These are phyloP conservation scores for Thelephora aurantiotincta DNA, from an alignment of 768 basidiomycete species.

Conservation along the genomic window DNA sequence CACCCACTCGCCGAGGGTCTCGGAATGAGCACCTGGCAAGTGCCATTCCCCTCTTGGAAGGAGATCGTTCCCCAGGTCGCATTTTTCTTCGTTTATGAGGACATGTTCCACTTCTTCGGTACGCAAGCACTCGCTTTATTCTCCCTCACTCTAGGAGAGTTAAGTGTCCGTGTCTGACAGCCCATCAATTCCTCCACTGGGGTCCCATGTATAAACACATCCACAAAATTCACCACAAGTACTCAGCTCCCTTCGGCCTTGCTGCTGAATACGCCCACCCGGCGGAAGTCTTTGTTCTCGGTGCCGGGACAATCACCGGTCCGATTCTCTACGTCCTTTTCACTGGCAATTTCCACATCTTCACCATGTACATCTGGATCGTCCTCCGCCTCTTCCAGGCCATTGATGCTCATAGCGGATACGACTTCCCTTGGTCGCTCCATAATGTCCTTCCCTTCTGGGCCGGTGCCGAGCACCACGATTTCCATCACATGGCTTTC, in stretches of 20 bases:
- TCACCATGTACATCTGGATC: constrained; percentile 92
- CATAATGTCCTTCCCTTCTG: constrained; percentile 89
- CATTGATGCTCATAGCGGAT: constrained; percentile 93
- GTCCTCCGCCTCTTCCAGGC: constrained; percentile 91
- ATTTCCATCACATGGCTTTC: constrained; percentile 97
- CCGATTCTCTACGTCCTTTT: constrained; percentile 79
- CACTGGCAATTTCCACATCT: constrained; percentile 69
- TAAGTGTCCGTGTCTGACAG: constrained; percentile 21
- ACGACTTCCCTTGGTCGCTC: constrained; percentile 98
- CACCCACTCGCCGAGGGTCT: constrained; percentile 79
- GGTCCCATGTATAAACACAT: constrained; percentile 80
- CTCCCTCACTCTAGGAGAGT: background rate
- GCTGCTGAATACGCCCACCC: constrained; percentile 98
- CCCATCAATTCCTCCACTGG: constrained; percentile 82
- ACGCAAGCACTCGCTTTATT: constrained; percentile 10
- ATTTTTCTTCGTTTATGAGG: constrained; percentile 92
- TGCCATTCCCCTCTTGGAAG: constrained; percentile 71
- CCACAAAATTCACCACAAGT: constrained; percentile 97
- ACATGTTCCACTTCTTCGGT: constrained; percentile 88
- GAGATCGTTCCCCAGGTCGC: constrained; percentile 65
- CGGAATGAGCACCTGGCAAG: constrained; percentile 86
- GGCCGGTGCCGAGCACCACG: constrained; percentile 95
- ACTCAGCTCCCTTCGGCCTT: constrained; percentile 91
- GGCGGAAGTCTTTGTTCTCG: constrained; percentile 89
- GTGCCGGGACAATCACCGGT: constrained; percentile 79